phyloP scores from a whole-genome alignment of 495 filamentous ascomycete species.

The Hypoxylon lenormandii region DNA sequence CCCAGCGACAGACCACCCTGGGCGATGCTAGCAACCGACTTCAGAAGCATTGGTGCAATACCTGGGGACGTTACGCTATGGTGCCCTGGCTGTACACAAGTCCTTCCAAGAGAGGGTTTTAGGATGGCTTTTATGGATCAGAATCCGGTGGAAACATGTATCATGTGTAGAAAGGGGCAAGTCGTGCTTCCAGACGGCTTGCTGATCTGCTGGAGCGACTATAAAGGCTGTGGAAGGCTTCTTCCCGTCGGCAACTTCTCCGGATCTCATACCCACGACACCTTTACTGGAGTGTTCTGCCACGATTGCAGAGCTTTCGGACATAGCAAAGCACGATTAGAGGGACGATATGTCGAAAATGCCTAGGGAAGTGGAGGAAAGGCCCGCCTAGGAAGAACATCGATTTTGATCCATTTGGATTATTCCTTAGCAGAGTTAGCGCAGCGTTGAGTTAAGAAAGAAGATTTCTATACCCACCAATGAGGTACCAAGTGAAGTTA shows the following conservation, averaged over 20 bases:
- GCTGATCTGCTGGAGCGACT: constrained; percentile 24
- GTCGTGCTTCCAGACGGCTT: background rate
- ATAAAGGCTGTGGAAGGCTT: constrained; percentile 30
- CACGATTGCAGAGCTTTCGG: constrained; percentile 31
- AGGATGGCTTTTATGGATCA: background rate
- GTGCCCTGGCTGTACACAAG: constrained; percentile 25
- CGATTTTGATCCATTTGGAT: too few relatives aligned
- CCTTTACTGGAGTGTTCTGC: constrained; percentile 23
- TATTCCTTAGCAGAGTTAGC: too few relatives aligned
- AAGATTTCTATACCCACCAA: too few relatives aligned
- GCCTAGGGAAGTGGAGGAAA: too few relatives aligned
- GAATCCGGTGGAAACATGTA: constrained; percentile 25
- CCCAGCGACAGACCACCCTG: constrained; percentile 6
- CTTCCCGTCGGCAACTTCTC: constrained; percentile 16
- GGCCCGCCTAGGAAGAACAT: too few relatives aligned
- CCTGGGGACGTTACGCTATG: constrained; percentile 6
- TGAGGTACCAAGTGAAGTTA: too few relatives aligned
- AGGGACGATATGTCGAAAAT: constrained; percentile 17
- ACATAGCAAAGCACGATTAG: constrained; percentile 4
- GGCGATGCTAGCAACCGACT: constrained; percentile 27
- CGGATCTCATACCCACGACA: background rate
- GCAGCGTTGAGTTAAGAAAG: too few relatives aligned
- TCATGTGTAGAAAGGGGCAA: constrained; percentile 16
- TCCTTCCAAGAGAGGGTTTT: background rate
- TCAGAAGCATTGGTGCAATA: constrained; percentile 8